Evolutionary conservation across 164 flowering plant genomes (phyloP).

Genomic region (Piper longum): DNA sequence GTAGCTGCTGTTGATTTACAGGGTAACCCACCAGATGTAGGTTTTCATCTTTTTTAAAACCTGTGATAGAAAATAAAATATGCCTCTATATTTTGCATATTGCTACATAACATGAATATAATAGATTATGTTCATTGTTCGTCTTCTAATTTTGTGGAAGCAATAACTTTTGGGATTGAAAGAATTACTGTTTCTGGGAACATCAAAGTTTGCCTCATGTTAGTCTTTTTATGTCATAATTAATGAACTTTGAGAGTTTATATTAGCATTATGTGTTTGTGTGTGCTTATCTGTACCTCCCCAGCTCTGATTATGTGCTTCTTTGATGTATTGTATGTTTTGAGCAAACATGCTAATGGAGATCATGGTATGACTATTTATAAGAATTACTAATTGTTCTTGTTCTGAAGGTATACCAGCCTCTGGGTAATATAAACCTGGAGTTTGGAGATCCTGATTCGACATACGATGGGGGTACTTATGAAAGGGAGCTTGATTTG

Average conservation of each 20-base stretch:
- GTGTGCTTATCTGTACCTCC: neutral
- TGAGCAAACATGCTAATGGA: neutral
- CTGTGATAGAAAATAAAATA: neutral
- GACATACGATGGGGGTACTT: slow-evolving; percentile 32
- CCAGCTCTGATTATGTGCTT: neutral
- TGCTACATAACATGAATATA: too few relatives aligned
- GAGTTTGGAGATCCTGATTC: slow-evolving; percentile 67
- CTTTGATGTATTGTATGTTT: neutral
- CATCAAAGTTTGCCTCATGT: neutral
- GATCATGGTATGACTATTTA: neutral
- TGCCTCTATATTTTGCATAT: too few relatives aligned
- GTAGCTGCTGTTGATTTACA: slow-evolving; percentile 43
- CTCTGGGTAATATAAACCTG: slow-evolving; percentile 70
- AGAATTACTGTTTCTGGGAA: neutral
- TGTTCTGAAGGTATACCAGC: slow-evolving; percentile 70
- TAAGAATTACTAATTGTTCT: neutral
- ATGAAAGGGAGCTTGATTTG: slow-evolving; percentile 73
- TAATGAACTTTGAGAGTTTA: neutral
- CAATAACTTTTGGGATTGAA: neutral
- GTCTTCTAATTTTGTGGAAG: neutral
- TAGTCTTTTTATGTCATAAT: neutral
- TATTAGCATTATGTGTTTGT: neutral
- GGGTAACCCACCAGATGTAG: slow-evolving; percentile 58
- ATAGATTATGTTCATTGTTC: neutral
- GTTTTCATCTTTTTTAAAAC: slow-evolving; percentile 6